These are phyloP conservation scores for Aspergillus leporis DNA, from an alignment of 495 filamentous ascomycete species.

Conservation along the genomic window DNA sequence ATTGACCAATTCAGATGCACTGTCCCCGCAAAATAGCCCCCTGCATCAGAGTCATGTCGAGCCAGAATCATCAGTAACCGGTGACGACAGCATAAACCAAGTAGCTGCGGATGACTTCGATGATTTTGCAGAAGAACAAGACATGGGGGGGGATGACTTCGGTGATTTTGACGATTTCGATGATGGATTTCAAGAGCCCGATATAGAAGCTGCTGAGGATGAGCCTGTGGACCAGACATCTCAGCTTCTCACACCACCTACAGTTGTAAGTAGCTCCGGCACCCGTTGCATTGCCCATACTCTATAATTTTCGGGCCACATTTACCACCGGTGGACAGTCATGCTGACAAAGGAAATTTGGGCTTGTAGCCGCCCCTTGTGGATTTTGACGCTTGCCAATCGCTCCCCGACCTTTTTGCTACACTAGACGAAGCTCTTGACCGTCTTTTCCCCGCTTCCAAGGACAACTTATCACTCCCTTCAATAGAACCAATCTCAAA, in stretches of 20 bases:
- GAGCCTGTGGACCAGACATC: conserved; percentile 30
- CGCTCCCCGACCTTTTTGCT: conserved; percentile 46
- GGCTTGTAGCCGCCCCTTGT: conserved; percentile 63
- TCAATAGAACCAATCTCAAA: conserved; percentile 46
- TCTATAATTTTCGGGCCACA: background rate
- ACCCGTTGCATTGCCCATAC: background rate
- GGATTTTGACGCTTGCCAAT: conserved; percentile 65
- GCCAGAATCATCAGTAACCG: conserved; percentile 21
- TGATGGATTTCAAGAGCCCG: conserved; percentile 74
- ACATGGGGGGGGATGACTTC: conserved; percentile 69
- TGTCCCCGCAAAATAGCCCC: conserved; percentile 44
- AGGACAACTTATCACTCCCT: conserved; percentile 42
- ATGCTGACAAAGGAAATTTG: background rate
- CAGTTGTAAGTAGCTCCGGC: conserved; percentile 48
- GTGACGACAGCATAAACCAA: conserved; percentile 27
- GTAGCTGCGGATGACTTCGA: conserved; percentile 80
- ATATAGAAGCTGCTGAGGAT: conserved; percentile 43
- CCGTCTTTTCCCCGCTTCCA: conserved; percentile 53
- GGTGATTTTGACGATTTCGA: conserved; percentile 94
- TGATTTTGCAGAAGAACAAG: conserved; percentile 85
- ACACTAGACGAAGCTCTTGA: conserved; percentile 53
- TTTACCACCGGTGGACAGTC: background rate
- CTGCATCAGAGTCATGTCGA: conserved; percentile 26
- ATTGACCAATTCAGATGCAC: conserved; percentile 60
- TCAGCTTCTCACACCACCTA: conserved; percentile 41